phyloP scores from a whole-genome alignment of 495 filamentous ascomycete genomes.

The Cercophora sp. region DNA sequence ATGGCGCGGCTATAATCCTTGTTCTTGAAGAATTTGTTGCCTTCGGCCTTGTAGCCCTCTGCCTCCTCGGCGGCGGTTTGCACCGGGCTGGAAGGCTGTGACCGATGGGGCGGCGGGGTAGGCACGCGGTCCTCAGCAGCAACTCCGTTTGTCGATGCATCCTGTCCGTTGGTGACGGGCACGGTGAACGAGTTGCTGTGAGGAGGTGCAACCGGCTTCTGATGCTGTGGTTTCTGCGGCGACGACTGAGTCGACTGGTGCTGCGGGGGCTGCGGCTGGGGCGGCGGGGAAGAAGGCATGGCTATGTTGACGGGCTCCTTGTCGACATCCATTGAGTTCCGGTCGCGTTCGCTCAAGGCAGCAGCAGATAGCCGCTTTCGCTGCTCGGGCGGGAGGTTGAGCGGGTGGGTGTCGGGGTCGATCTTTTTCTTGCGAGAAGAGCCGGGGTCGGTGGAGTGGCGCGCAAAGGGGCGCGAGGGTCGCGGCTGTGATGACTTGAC shows the following conservation, averaged over 20 bases:
- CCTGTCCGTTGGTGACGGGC: conserved; percentile 50
- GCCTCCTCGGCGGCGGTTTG: conserved; percentile 62
- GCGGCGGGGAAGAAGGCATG: conserved; percentile 38
- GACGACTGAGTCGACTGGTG: conserved; percentile 24
- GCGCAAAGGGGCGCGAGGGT: conserved; percentile 36
- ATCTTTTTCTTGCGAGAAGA: conserved; percentile 46
- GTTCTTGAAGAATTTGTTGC: conserved; percentile 95
- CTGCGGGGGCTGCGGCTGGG: conserved; percentile 20
- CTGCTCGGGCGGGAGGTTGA: conserved; percentile 85
- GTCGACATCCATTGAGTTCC: conserved; percentile 79
- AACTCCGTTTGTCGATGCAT: conserved; percentile 35
- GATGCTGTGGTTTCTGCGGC: conserved; percentile 12
- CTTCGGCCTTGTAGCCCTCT: conserved; percentile 83
- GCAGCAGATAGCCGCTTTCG: conserved; percentile 67
- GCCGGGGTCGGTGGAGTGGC: conserved; percentile 35
- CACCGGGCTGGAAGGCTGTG: conserved; percentile 56
- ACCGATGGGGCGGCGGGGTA: conserved; percentile 74
- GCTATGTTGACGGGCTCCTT: conserved; percentile 53
- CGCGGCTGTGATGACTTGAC: conserved; percentile 31
- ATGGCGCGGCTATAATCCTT: conserved; percentile 81
- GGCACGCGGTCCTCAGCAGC: conserved; percentile 53
- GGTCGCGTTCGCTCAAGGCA: conserved; percentile 48
- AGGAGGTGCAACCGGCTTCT: conserved; percentile 28
- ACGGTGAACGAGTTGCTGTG: conserved; percentile 38
- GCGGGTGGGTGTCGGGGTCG: conserved; percentile 71